Percentiles rank a stretch among this genome's conserved stretches.
Conservation (phyloP, 1,139 yeast species). For the Blastobotrys indianensis region DNA sequence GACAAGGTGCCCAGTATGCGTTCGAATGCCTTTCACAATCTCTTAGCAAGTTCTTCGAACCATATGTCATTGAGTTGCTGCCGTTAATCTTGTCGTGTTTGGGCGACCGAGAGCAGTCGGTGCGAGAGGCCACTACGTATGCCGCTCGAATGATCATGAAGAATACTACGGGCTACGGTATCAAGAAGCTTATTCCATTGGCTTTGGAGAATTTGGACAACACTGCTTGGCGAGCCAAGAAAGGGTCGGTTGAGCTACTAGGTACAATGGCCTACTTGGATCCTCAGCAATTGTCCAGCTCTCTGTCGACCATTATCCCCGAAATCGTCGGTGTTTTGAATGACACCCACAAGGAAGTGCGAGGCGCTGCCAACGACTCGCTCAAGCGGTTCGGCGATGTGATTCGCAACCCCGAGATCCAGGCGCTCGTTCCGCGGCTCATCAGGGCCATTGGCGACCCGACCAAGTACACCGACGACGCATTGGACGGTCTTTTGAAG, state of each 20-base stretch:
- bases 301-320: constrained; percentile 85
- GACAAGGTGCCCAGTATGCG: constrained; percentile 87
- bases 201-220: constrained; percentile 84
- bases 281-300: constrained; percentile 86
- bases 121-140: constrained; percentile 79
- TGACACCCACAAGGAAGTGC: constrained; percentile 93
- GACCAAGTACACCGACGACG: constrained; percentile 78
- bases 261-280: constrained; percentile 98
- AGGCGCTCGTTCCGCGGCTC: constrained; percentile 78
- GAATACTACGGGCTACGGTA: constrained; percentile 86
- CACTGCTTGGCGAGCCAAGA: constrained; percentile 92
- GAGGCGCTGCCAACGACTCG: constrained; percentile 89
- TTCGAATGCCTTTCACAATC: constrained; percentile 78
- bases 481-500: constrained; percentile 76
- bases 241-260: constrained; percentile 90
- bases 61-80: constrained; percentile 82
- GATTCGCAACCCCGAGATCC: constrained; percentile 95
- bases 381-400: constrained; percentile 93
- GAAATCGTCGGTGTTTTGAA: constrained; percentile 92
- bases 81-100: constrained; percentile 74
- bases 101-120: constrained; percentile 82
- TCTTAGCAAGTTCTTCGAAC: constrained; percentile 77
- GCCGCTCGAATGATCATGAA: constrained; percentile 90
- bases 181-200: constrained; percentile 82
- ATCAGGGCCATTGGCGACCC: constrained; percentile 96